A percentile compares a stretch with the other conserved stretches of the same genome.
phyloP scores from a whole-genome alignment of 164 flowering plant genomes.

The Liquidambar formosana region DNA sequence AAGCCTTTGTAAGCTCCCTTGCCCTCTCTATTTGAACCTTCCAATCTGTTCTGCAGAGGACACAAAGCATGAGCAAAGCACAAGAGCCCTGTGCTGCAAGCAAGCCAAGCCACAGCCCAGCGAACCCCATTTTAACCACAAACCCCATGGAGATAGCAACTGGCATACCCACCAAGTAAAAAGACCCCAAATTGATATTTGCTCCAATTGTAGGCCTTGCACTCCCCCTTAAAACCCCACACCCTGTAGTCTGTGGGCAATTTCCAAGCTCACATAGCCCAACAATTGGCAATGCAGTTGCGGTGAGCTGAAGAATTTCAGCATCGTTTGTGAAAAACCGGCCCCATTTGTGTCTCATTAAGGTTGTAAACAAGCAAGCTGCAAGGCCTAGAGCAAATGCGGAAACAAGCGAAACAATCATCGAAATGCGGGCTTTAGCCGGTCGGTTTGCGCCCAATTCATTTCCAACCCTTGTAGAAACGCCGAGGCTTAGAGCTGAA shows the following conservation, averaged over 20 bases:
- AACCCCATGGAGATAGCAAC: constrained; percentile 81
- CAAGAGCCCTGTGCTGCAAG: constrained; percentile 92
- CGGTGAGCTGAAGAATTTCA: constrained; percentile 66
- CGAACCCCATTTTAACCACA: constrained; percentile 63
- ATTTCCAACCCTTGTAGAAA: constrained; percentile 82
- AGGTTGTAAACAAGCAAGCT: constrained; percentile 66
- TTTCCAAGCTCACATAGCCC: constrained; percentile 97
- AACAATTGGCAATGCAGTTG: constrained; percentile 73
- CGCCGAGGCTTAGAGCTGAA: constrained; percentile 77
- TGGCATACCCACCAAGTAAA: constrained; percentile 93
- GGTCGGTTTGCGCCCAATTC: constrained; percentile 90
- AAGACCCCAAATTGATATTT: constrained; percentile 87
- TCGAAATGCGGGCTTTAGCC: constrained; percentile 60
- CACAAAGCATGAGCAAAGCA: constrained; percentile 70
- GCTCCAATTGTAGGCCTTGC: constrained; percentile 88
- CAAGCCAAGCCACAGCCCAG: constrained; percentile 88
- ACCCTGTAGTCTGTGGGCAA: constrained; percentile 96
- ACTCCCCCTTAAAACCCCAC: constrained; percentile 88
- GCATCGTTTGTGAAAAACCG: constrained; percentile 65
- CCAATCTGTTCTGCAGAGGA: constrained; percentile 80
- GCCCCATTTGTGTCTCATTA: constrained; percentile 86
- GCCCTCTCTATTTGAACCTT: constrained; percentile 64
- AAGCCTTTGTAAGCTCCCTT: constrained; percentile 44
- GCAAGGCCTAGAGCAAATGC: constrained; percentile 62
- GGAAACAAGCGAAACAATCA: constrained; percentile 57